These are phyloP conservation scores for Pseudevernia furfuracea DNA, from an alignment of 495 filamentous ascomycete species.

Conservation along the genomic window DNA sequence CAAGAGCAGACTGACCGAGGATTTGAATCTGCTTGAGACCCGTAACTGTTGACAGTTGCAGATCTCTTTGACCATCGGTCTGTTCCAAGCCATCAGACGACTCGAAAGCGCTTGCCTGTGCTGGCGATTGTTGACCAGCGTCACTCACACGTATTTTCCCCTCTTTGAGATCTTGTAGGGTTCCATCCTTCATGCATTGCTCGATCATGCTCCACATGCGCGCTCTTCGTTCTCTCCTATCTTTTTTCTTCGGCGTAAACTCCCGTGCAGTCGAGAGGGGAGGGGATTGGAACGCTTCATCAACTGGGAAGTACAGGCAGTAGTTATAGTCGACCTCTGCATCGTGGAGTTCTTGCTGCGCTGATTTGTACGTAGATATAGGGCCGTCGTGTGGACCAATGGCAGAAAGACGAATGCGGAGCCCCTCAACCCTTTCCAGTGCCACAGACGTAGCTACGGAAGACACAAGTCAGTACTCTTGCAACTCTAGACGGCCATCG, in stretches of 20 bases:
- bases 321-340: constrained; percentile 40
- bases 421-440: constrained; percentile 5
- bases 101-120: neutral
- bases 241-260: neutral
- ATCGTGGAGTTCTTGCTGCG: constrained; percentile 55
- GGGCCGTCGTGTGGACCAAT: constrained; percentile 7
- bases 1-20: neutral
- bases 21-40: neutral
- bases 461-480: neutral
- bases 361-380: constrained; percentile 7
- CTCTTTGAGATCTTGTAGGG: constrained; percentile 12
- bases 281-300: constrained; percentile 89
- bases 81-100: neutral
- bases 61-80: neutral
- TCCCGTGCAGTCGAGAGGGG: constrained; percentile 39
- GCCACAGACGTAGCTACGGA: constrained; percentile 6
- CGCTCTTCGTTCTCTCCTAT: neutral
- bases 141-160: neutral
- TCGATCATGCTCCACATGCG: constrained; percentile 10
- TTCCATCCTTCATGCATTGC: constrained; percentile 14
- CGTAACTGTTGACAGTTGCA: neutral
- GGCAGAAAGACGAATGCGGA: constrained; percentile 5
- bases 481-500: neutral
- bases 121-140: neutral
- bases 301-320: constrained; percentile 20